Percentiles rank a stretch among this genome's conserved stretches.
These are phyloP conservation scores for Hanseniaspora uvarum DNA, from an alignment of 1,139 yeast genomes.

Conservation along the genomic window DNA sequence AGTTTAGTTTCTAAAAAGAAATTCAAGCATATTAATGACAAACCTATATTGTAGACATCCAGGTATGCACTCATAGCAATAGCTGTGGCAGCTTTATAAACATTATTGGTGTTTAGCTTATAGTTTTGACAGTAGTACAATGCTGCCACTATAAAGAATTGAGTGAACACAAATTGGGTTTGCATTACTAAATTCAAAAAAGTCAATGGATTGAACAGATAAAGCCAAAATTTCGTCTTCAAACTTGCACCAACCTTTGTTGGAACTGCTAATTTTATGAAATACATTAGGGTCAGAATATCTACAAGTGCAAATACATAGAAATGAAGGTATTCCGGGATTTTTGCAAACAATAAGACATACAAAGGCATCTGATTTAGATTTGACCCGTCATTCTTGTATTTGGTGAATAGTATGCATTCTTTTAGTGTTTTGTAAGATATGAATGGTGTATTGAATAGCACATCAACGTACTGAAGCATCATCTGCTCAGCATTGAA, in stretches of 20 bases:
- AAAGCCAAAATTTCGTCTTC: slow-evolving; percentile 48
- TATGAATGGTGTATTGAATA: slow-evolving; percentile 27
- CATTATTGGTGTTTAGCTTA: slow-evolving; percentile 25
- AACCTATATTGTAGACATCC: slow-evolving; percentile 8
- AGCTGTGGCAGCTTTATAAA: slow-evolving; percentile 14
- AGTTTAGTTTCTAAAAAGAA: background rate
- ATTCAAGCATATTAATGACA: slow-evolving; percentile 17
- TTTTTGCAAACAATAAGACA: background rate
- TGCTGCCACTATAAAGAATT: slow-evolving; percentile 47
- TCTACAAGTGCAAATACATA: slow-evolving; percentile 31
- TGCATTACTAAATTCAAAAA: slow-evolving; percentile 58
- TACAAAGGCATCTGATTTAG: slow-evolving; percentile 75
- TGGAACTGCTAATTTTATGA: slow-evolving; percentile 24
- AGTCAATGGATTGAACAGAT: slow-evolving; percentile 70
- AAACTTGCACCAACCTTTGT: slow-evolving; percentile 1
- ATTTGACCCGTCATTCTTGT: slow-evolving; percentile 61
- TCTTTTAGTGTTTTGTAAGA: slow-evolving; percentile 49
- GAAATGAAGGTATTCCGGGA: slow-evolving; percentile 11
- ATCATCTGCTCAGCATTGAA: background rate
- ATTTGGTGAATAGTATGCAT: slow-evolving; percentile 60
- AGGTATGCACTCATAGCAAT: background rate
- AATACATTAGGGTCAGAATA: slow-evolving; percentile 33
- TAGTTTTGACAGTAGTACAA: slow-evolving; percentile 38
- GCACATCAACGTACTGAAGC: slow-evolving; percentile 8
- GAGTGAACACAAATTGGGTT: slow-evolving; percentile 54